Evolutionary conservation across 805 yeast species (phyloP), one percentile per base, ranked within the genome.

Genomic region (Wickerhamiella allomyrinae): DNA sequence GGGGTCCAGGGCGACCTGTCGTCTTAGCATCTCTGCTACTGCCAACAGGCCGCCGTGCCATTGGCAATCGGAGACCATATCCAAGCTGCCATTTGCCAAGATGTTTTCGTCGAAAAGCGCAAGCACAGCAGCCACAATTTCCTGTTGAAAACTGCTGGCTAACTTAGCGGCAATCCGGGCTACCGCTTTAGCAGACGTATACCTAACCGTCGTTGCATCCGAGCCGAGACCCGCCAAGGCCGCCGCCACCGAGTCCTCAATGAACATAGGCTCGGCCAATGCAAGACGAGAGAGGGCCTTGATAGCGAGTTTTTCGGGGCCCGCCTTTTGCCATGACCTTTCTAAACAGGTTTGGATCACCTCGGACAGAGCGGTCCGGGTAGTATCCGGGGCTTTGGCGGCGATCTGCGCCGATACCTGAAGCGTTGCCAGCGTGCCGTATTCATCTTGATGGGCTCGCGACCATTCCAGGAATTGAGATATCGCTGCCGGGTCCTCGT

Each of bases 1-100:
- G 1, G 47, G 29, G 2, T 29, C 31, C 19, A 52, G 36, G 2
- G 47, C 41, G 14, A 19, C 46, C 42, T 27, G 29, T 7, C 57
- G 50, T 8, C 63, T 50, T 15, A 62, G 43, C 7, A 68, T 53
- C 47, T 71, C 76, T 0, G 85, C 86, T 17, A 77, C 38, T 7
- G 70, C 67, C 10, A 79, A 54, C n/a, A 79, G 57, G 0, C 69
- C 61, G 0, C 82, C 79, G 54, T 79, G 87, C 59, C 67, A 74
- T 34, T 59, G 58, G 15, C 70, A 60, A 3, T 71, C 60, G 14
- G 65, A 60, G 7, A 68, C 51, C 3, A 55, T 45, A 34, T 65
- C 66, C 9, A 47, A 39, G 52, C 37, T 19, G 52, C 39, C 3
- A 38, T 49, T 19, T 25, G 15, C 31, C 3, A 41, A 29, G 39